phyloP scores from a whole-genome alignment of 768 basidiomycete species.

The Kwoniella shandongensis region DNA sequence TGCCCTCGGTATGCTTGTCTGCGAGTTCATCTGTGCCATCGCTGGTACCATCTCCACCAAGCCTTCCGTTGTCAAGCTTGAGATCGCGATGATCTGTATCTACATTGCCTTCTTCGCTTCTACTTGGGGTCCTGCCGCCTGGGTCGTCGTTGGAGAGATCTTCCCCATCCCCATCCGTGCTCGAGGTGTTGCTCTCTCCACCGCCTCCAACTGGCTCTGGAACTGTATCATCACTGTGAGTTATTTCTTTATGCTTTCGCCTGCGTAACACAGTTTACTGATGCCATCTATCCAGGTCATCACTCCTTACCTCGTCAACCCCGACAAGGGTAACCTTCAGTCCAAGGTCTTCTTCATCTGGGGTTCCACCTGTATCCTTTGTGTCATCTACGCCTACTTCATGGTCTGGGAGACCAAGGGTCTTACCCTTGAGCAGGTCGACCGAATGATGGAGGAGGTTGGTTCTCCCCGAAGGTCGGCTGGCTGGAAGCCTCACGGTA shows the following conservation, averaged over 20 bases:
- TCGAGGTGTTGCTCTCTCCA: slow-evolving; percentile 74
- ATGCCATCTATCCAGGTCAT: slow-evolving; percentile 4
- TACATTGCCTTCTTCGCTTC: slow-evolving; percentile 6
- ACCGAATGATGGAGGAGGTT: slow-evolving; percentile 25
- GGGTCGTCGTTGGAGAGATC: slow-evolving; percentile 67
- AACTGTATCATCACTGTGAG: slow-evolving; percentile 60
- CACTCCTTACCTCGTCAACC: slow-evolving; percentile 28
- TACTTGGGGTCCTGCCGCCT: slow-evolving; percentile 5
- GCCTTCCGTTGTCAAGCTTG: not conserved
- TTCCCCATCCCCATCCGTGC: slow-evolving; percentile 79
- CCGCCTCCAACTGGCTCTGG: slow-evolving; percentile 57
- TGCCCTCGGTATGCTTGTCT: slow-evolving; percentile 22
- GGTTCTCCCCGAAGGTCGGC: slow-evolving; percentile 31
- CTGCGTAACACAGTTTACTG: too few relatives aligned
- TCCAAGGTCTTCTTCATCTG: slow-evolving; percentile 25
- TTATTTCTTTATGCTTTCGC: too few relatives aligned
- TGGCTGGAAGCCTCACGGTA: slow-evolving; percentile 46
- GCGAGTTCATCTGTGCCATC: slow-evolving; percentile 24
- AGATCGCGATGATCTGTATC: slow-evolving; percentile 6
- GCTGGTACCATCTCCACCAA: slow-evolving; percentile 17
- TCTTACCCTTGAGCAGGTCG: slow-evolving; percentile 55
- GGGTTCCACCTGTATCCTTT: slow-evolving; percentile 18
- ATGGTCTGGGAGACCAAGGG: slow-evolving; percentile 65
- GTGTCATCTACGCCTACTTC: slow-evolving; percentile 27
- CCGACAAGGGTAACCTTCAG: slow-evolving; percentile 10